phyloP scores from a whole-genome alignment of 1,139 yeast species.

The Lodderomyces beijingensis region DNA sequence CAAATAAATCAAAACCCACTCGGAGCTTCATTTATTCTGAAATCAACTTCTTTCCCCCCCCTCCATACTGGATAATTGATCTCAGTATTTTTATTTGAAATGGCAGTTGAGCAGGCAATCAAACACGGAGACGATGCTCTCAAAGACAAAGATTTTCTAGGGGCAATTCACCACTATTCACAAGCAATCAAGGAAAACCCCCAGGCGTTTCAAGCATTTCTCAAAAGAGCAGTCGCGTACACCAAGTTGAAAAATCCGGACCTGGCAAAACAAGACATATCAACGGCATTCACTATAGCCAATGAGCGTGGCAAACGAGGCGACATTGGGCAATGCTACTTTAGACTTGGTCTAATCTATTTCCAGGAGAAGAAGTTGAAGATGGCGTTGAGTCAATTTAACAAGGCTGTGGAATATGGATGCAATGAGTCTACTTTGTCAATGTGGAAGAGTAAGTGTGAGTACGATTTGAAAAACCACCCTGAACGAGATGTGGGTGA shows the following conservation, averaged over 20 bases:
- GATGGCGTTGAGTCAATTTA: constrained; percentile 47
- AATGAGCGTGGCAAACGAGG: constrained; percentile 45
- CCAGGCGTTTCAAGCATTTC: constrained; percentile 45
- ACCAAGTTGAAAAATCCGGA: constrained; percentile 50
- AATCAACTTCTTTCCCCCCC: too few species aligned
- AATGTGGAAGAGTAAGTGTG: constrained; percentile 51
- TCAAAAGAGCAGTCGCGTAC: constrained; percentile 54
- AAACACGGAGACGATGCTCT: constrained; percentile 32
- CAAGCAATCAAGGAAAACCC: constrained; percentile 37
- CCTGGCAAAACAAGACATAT: constrained; percentile 49
- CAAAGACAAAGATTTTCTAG: constrained; percentile 29
- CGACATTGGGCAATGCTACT: constrained; percentile 55
- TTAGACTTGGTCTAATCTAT: constrained; percentile 52
- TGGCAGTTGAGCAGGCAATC: constrained; percentile 40
- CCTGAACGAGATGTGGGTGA: constrained; percentile 15
- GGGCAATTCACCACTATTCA: constrained; percentile 30
- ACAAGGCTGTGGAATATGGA: constrained; percentile 44
- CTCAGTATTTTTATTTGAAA: constrained; percentile 12
- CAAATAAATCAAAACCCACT: too few species aligned
- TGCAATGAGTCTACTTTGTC: constrained; percentile 44
- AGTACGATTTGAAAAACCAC: constrained; percentile 27
- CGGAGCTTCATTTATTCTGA: too few species aligned
- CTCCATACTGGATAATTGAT: too few species aligned
- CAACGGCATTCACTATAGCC: constrained; percentile 55
- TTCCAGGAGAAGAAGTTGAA: constrained; percentile 44